Evolutionary conservation across 78 protist genomes (phyloP), one percentile per base, ranked within the genome.

Genomic region (Protostelium mycophagum): DNA sequence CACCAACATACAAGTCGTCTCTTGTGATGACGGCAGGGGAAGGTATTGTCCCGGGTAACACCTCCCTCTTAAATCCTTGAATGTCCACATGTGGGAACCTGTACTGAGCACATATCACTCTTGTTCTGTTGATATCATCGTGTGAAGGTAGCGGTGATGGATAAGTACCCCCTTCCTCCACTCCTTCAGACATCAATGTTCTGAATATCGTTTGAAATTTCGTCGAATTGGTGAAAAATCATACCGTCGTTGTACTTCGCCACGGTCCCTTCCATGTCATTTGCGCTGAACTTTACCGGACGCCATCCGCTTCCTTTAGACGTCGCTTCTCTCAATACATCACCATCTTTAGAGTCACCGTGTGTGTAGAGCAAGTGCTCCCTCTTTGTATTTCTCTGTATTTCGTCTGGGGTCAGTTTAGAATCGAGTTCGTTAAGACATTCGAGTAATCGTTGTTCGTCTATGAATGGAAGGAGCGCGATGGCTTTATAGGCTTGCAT

Each of bases 381-480:
- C 16, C 73, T 92, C 28, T 38, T 29, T 31, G 91, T 36, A 83
- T 94, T 94, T 36, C 96, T 37, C 37, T 37, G 73, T 9, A 0
- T n/a, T 73, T 94, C 96, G 10, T 51, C 94, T 16, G 85, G 86
- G 0, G 96, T 88, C 28, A 94, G 34, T 0, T 16, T 28, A n/a
- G 28, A 0, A 28, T 94, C 96, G 0, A 1, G 0, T 1, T 9
- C 9, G 9, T 85, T 28, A 29, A 96, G 28, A 0, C 95, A 88
- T 1, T 1, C 37, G 28, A 93, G 85, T 28, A 97, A 84, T 23
- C 93, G 83, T n/a, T 86, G 28, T 63, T 96, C 98, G 73, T 98
- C 98, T 36, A 98, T 97, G 84, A 98, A 98, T 35, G 99, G 99
- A 35, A 98, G 95, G 34, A 98, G 90, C 35, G 92, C 98, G 35